Evolutionary conservation across 2,329 filamentous ascomycete genomes (phyloP), one percentile per base, ranked within the genome.

Genomic region (Cordyceps pruinosa): DNA sequence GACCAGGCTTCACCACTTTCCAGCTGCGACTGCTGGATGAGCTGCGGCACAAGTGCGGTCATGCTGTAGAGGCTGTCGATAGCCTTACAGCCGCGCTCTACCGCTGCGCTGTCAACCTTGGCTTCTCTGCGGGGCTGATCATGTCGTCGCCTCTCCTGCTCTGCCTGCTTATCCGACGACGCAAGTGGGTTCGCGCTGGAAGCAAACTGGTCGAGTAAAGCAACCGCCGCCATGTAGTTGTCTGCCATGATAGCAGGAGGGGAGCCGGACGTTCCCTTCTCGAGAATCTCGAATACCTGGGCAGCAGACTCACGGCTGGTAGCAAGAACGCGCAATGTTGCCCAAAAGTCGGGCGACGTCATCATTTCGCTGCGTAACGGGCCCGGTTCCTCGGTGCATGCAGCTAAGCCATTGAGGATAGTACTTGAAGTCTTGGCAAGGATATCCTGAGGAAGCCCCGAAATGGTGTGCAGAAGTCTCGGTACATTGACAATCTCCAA

Each of bases 271-370:
- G 90, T 84, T 26, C 92, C 85, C 56, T 82, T 85, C 66, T 94
- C 88, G 0, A 97, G 78, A n/a, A 97, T 88, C 56, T 88, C 84
- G 69, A 97, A 97, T 0, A 96, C 91, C 17, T 86, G 79, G 0
- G 86, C 79, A 2, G 90, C 88, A 26, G 88, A 86, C 54, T 89
- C 86, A 3, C 83, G 74, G 60, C 87, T 82, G 25, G 79, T 77
- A 47, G 89, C 85, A 19, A 99, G 76, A 32, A 85, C 82, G 60
- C 90, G 86, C 53, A 99, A 77, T 15, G 97, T 89, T 5, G 88
- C 87, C 94, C 94, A 99, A 71, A 99, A 97, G 68, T 99, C 94
- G 0, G 94, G 94, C 19, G 93, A 97, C 15, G 90, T 93, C 73
- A 96, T 95, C 63, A 97, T 89, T 73, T 97, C 93, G 63, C 89